Evolutionary conservation across 768 basidiomycete genomes (phyloP), one percentile per base, ranked within the genome.

Genomic region (Leccinum fibrillosum): DNA sequence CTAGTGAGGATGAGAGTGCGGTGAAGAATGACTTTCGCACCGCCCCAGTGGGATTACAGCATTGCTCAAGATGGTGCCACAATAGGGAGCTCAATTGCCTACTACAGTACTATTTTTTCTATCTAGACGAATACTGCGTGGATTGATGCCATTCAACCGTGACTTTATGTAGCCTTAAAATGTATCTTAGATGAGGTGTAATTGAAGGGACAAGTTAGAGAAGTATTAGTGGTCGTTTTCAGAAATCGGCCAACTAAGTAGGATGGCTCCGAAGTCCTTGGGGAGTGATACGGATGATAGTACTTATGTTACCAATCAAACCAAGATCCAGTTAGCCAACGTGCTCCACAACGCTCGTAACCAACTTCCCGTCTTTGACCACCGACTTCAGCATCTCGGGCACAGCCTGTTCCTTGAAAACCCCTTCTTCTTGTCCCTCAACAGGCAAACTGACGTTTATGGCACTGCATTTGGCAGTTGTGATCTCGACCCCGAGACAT

Each of bases 301-400:
- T 12, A 26, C 42, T 25, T 25, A 30, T 51, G 39, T 47, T 49
- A 44, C 35, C 52, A 26, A 49, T 47, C 12, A 44, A 56, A 51
- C 35, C 25, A 9, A 52, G 21, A 54, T 34, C 28, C 50, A 11
- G 12, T 59, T 72, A 89, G 47, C 88, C 88, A 64, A 75, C 75
- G 64, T 98, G 96, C 72, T 98, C 94, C 9, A 98, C 90, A 26
- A 97, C 84, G 12, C 78, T 86, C 17, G 96, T 98, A 37, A 94
- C 82, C 57, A 98, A 75, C 74, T 90, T 96, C 11, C 96, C 95
- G 60, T 82, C 76, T 68, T 84, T 76, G 26, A 99, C 78, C 35
- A 85, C 81, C 19, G 91, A 92, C 80, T 85, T 92, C 73, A 99
- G 79, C 92, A 97, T 98, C 76, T 99, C 97, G 0, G 97, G 96